phyloP scores from a whole-genome alignment of 768 basidiomycete species.

The Russula virescens region DNA sequence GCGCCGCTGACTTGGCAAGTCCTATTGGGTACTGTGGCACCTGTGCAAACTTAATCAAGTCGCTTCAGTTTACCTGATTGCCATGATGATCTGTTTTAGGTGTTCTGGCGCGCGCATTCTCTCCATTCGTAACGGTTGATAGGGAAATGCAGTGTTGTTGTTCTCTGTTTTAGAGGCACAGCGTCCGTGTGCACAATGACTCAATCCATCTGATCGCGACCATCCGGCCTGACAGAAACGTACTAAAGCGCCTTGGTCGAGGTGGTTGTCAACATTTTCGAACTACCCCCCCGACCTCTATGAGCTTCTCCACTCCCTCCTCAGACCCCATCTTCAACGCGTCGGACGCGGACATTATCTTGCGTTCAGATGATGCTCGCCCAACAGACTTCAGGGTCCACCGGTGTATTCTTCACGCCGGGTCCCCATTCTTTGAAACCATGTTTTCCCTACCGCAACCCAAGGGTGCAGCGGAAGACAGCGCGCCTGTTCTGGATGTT shows the following conservation, averaged over 20 bases:
- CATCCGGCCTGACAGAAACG: constrained; percentile 6
- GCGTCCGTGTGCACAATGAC: constrained; percentile 6
- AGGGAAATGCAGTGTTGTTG: constrained; percentile 3
- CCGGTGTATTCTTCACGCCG: constrained; percentile 52
- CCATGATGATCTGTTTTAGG: background rate
- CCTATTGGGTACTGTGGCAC: background rate
- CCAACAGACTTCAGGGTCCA: constrained; percentile 52
- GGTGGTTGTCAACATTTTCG: background rate
- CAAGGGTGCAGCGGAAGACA: constrained; percentile 24
- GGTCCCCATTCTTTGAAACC: constrained; percentile 63
- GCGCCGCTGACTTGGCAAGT: constrained; percentile 9
- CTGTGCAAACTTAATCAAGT: constrained; percentile 7
- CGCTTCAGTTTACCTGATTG: background rate
- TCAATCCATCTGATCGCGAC: background rate
- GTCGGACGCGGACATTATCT: constrained; percentile 47
- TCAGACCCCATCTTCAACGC: constrained; percentile 34
- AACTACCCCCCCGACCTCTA: background rate
- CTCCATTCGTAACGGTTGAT: constrained; percentile 1
- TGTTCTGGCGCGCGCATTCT: background rate
- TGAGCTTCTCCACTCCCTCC: constrained; percentile 12
- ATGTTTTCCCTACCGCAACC: constrained; percentile 65
- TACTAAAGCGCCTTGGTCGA: constrained; percentile 9
- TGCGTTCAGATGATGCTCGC: constrained; percentile 39
- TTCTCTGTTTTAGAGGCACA: background rate
- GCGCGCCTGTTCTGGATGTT: constrained; percentile 46